phyloP scores from a whole-genome alignment of 73 alveolate species.

The Blepharisma japonicum region DNA sequence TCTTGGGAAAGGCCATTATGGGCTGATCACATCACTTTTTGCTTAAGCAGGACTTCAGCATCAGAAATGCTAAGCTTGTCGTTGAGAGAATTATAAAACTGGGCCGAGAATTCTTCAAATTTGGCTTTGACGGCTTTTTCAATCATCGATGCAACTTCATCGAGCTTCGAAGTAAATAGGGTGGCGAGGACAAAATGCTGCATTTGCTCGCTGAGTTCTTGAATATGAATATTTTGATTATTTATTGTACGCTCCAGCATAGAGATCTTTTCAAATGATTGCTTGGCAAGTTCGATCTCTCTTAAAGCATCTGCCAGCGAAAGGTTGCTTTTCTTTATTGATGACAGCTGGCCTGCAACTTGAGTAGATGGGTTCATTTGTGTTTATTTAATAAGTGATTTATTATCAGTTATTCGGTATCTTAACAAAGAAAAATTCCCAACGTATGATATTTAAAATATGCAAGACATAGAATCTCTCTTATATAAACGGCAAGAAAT shows the following conservation, averaged over 20 bases:
- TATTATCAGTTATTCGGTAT: no score
- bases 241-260: background rate
- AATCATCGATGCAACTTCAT: background rate
- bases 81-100: background rate
- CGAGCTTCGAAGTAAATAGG: background rate
- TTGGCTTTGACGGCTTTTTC: background rate
- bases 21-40: background rate
- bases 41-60: background rate
- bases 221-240: background rate
- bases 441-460: no score
- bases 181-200: background rate
- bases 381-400: no score
- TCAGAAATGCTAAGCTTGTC: background rate
- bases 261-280: background rate
- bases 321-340: background rate
- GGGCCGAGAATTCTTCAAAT: conserved; percentile 2
- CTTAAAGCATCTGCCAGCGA: background rate
- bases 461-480: no score
- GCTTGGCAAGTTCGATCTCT: background rate
- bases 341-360: no score
- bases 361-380: no score
- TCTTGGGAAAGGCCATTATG: background rate
- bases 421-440: no score
- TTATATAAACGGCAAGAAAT: conserved; percentile 1
- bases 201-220: background rate